These are phyloP conservation scores for Pseudozyma hubeiensis DNA, from an alignment of 1,284 basidiomycete genomes.

Conservation along the genomic window DNA sequence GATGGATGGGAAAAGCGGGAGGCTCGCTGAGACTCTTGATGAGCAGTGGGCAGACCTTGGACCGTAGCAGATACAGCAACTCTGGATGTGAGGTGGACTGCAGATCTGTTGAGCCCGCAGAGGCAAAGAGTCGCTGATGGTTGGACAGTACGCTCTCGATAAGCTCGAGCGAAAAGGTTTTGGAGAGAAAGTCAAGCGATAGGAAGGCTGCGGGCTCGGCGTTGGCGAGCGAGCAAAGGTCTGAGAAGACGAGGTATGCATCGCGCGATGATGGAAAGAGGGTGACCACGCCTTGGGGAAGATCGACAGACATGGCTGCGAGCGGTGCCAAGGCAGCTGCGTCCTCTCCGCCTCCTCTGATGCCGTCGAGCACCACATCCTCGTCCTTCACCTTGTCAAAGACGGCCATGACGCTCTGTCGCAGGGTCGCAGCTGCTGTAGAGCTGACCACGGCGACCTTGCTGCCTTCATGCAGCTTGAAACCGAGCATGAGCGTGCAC, in stretches of 20 bases:
- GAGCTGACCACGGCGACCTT: conserved; percentile 95
- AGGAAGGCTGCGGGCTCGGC: conserved; percentile 82
- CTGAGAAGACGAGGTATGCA: conserved; percentile 76
- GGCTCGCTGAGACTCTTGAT: conserved; percentile 80
- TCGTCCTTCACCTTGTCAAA: conserved; percentile 92
- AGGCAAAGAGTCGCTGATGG: conserved; percentile 82
- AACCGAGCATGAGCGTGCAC: conserved; percentile 83
- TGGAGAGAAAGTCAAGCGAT: conserved; percentile 83
- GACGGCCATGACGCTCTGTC: conserved; percentile 96
- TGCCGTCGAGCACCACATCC: conserved; percentile 71
- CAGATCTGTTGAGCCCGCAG: neutral
- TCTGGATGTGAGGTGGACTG: conserved; percentile 74
- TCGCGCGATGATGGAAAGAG: conserved; percentile 86
- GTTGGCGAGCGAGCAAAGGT: conserved; percentile 65
- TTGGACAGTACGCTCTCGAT: conserved; percentile 97
- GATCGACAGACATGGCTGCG: conserved; percentile 58
- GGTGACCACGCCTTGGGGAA: conserved; percentile 57
- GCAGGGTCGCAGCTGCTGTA: conserved; percentile 93
- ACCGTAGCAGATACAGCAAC: conserved; percentile 82
- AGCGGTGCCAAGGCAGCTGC: conserved; percentile 62
- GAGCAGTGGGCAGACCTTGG: conserved; percentile 89
- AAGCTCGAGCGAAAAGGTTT: conserved; percentile 93
- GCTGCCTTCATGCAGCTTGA: conserved; percentile 88
- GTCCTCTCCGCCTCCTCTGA: conserved; percentile 62
- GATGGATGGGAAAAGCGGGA: conserved; percentile 84